Conservation (phyloP, 768 basidiomycete genomes). For the Boletus insuetus region DNA sequence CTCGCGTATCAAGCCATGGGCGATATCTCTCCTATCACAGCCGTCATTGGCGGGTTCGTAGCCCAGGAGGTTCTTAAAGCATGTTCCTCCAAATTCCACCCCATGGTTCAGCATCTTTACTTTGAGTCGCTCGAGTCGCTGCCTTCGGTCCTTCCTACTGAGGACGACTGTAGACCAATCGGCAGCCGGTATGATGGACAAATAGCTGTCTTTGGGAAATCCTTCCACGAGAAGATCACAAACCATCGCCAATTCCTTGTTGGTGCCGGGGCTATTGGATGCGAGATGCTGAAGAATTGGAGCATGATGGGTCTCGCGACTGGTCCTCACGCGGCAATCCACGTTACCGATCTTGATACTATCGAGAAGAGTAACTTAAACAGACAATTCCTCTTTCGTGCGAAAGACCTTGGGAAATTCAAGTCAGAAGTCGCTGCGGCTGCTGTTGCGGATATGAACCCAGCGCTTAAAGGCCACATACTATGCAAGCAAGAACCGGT, state of each 20-base stretch:
- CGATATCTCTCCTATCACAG: slow-evolving; percentile 84
- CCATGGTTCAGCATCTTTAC: slow-evolving; percentile 92
- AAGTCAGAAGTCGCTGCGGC: slow-evolving; percentile 92
- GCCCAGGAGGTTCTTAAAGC: slow-evolving; percentile 98
- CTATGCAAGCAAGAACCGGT: slow-evolving; percentile 89
- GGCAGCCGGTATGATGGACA: slow-evolving; percentile 91
- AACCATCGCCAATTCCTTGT: slow-evolving; percentile 94
- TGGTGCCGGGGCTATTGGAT: slow-evolving; percentile 98
- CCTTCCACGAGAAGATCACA: slow-evolving; percentile 89
- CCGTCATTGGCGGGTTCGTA: slow-evolving; percentile 95
- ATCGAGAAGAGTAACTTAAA: slow-evolving; percentile 99
- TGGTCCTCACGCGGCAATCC: slow-evolving; percentile 74
- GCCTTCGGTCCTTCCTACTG: slow-evolving; percentile 70
- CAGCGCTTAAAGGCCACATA: slow-evolving; percentile 83
- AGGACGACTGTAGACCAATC: slow-evolving; percentile 77
- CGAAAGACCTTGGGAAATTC: slow-evolving; percentile 96
- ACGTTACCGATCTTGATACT: slow-evolving; percentile 96
- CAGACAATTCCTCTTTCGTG: slow-evolving; percentile 94
- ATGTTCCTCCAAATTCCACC: slow-evolving; percentile 96
- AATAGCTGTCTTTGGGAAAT: slow-evolving; percentile 92
- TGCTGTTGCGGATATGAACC: slow-evolving; percentile 96
- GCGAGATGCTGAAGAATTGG: slow-evolving; percentile 99
- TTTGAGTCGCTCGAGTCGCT: slow-evolving; percentile 97
- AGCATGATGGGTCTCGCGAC: slow-evolving; percentile 95
- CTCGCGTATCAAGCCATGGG: slow-evolving; percentile 90